Evolutionary conservation across 2,329 filamentous ascomycete species (phyloP), one percentile per base, ranked within the genome.

Genomic region (Parascedosporium putredinis): DNA sequence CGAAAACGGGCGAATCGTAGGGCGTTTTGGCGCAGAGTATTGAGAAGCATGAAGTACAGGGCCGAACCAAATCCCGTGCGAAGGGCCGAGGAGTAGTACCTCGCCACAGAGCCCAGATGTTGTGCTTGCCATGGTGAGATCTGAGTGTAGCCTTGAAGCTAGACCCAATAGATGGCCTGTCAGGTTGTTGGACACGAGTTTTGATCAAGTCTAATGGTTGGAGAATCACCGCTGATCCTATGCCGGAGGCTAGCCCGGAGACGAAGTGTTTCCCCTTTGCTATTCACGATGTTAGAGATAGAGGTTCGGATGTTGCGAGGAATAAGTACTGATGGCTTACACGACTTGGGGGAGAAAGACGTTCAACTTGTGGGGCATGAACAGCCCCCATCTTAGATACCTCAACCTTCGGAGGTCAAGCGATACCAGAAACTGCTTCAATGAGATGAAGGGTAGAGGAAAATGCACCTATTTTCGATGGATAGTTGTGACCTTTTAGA

Each of bases 161-260:
- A 22, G 73, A 70, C 49, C 79, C 66, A 51, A 97, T 78, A 2
- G 88, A 81, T 56, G 79, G 77, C 40, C 78, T 75, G 45, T 81
- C 81, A 29, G 87, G 88, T 66, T 97, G 93, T 64, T 98, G 93
- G 36, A 97, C 83, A 44, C 93, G 84, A 25, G 93, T 98, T 68
- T 98, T 98, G 63, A 98, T 81, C 3, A 98, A 83, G 68, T 98
- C 93, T 60, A 93, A 86, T 23, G 93, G 93, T 67, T 98, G 93
- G 14, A 98, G 79, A 50, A 97, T 81, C 52, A 95, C 82, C 50
- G 93, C 90, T 48, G 89, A 93, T 55, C 88, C 79, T 47, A 95
- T 76, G 59, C 93, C 93, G 6, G 90, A 96, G 60, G 81, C 80
- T 50, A 97, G 79, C 55, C 93, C 93, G 55, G 90, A 91, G 57